phyloP scores from a whole-genome alignment of 148 eudicot genomes.

The Polygonum maritimum region DNA sequence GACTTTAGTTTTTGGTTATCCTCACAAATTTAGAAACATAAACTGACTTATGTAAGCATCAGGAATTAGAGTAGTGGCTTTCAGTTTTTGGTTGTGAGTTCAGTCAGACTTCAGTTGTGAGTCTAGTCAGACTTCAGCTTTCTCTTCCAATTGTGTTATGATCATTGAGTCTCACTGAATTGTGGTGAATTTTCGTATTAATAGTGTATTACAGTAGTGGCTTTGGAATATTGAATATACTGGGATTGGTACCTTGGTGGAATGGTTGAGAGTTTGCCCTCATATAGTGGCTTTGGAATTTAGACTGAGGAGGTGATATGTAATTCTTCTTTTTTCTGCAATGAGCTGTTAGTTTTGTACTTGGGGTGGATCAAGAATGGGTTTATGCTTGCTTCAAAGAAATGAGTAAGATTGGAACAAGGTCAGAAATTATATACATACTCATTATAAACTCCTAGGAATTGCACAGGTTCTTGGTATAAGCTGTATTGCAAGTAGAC shows the following conservation, averaged over 20 bases:
- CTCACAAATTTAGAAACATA: too few relatives aligned
- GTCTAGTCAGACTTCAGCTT: too few relatives aligned
- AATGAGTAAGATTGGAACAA: background rate
- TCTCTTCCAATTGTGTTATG: too few relatives aligned
- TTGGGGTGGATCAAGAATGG: background rate
- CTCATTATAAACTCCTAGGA: background rate
- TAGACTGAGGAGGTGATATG: background rate
- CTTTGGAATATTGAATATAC: background rate
- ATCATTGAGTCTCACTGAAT: too few relatives aligned
- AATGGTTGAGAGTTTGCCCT: background rate
- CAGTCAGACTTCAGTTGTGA: too few relatives aligned
- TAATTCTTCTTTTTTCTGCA: too few relatives aligned
- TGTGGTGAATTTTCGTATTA: too few relatives aligned
- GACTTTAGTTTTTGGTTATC: too few relatives aligned
- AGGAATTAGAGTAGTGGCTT: too few relatives aligned
- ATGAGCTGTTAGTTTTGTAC: background rate
- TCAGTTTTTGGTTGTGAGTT: too few relatives aligned
- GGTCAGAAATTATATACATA: background rate
- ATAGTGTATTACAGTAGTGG: too few relatives aligned
- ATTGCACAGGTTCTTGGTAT: background rate
- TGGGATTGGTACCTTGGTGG: background rate
- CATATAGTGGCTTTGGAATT: background rate
- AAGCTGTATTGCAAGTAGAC: background rate
- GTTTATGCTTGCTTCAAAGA: background rate
- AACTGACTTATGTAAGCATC: too few relatives aligned